These are phyloP conservation scores for Antarctomyces pellizariae DNA, from an alignment of 495 filamentous ascomycete genomes.

Conservation along the genomic window DNA sequence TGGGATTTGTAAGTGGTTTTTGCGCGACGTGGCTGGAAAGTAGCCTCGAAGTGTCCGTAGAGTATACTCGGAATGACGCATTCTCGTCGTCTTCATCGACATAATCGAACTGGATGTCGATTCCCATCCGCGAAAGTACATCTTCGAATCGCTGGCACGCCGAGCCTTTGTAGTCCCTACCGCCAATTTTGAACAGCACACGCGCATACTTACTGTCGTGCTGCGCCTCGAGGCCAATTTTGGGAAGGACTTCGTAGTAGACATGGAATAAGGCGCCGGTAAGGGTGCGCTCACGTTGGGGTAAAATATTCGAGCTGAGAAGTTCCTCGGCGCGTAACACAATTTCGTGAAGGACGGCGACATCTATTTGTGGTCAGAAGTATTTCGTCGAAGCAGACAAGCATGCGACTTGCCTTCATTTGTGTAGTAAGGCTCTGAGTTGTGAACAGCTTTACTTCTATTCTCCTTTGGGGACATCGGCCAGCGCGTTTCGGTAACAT, in stretches of 20 bases:
- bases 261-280: conserved; percentile 62
- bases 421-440: conserved; percentile 19
- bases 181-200: conserved; percentile 62
- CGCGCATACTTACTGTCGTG: conserved; percentile 52
- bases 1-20: neutral
- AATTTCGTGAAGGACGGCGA: conserved; percentile 55
- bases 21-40: no score
- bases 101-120: conserved; percentile 35
- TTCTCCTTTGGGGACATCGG: no score
- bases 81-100: conserved; percentile 16
- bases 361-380: conserved; percentile 28
- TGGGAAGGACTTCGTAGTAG: conserved; percentile 46
- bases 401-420: conserved; percentile 45
- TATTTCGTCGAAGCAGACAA: no score
- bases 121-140: conserved; percentile 37
- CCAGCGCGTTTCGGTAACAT: no score
- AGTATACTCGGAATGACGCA: no score
- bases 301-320: conserved; percentile 21
- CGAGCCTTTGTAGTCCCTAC: conserved; percentile 19
- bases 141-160: conserved; percentile 45
- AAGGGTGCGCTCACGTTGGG: conserved; percentile 37
- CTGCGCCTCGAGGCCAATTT: conserved; percentile 42
- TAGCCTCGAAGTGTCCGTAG: no score
- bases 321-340: conserved; percentile 44
- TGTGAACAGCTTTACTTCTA: no score